Percentiles rank a stretch among this genome's conserved stretches.
phyloP scores from a whole-genome alignment of 73 alveolate species.

The Tetrahymena malaccensis region DNA sequence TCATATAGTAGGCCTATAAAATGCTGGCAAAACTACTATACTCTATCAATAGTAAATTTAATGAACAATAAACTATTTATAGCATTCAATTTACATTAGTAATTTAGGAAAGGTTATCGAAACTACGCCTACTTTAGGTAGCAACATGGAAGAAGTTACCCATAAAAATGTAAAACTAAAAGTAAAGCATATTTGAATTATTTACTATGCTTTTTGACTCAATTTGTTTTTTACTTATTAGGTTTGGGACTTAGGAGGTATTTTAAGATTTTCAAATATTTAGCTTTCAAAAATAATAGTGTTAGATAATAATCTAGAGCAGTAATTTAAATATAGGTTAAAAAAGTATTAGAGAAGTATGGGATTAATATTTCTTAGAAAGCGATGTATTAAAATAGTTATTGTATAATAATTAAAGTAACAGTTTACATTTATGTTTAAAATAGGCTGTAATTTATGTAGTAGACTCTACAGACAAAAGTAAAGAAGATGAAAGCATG shows the following conservation, averaged over 20 bases:
- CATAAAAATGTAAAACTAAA: not conserved
- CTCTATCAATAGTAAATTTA: not conserved
- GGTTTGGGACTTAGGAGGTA: not conserved
- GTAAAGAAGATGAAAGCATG: conserved; percentile 44
- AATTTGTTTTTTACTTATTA: not conserved
- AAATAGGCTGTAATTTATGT: not conserved
- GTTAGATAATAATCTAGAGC: not conserved
- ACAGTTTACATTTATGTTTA: not conserved
- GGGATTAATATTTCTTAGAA: not conserved
- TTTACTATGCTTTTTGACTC: not conserved
- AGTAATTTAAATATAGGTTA: not conserved
- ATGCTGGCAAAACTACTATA: not conserved
- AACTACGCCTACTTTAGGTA: not conserved
- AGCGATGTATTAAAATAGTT: not conserved
- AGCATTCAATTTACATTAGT: not conserved
- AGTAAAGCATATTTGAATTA: not conserved
- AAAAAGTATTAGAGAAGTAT: not conserved
- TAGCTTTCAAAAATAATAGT: not conserved
- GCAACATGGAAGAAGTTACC: not conserved
- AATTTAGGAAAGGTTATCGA: not conserved
- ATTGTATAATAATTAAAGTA: no score
- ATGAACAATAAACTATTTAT: not conserved
- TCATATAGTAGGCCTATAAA: not conserved
- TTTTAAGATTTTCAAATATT: not conserved
- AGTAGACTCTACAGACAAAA: conserved; percentile 13